Conservation (phyloP, 345 rosid genomes). For the Ceriops zippeliana region DNA sequence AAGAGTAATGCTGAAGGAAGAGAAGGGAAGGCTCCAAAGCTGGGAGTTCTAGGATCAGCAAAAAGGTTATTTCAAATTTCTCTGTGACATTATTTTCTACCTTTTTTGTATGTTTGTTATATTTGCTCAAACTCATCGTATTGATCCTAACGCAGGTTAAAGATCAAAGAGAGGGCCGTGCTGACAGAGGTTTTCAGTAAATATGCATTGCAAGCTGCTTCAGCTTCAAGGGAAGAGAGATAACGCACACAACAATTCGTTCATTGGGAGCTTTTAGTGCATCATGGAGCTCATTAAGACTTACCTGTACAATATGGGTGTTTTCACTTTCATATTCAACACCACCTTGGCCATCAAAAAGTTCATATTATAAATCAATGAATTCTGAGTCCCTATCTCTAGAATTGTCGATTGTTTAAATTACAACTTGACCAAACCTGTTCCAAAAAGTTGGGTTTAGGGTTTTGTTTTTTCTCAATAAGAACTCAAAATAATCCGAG, state of each 20-base stretch:
- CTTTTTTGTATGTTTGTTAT: not conserved
- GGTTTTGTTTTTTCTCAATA: no score
- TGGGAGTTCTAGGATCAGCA: conserved; percentile 55
- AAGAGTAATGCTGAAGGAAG: conserved; percentile 35
- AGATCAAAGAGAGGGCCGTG: conserved; percentile 69
- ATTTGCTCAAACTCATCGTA: not conserved
- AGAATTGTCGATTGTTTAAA: no score
- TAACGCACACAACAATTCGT: conserved; percentile 8
- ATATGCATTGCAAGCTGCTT: conserved; percentile 50
- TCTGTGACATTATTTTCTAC: not conserved
- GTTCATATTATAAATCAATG: no score
- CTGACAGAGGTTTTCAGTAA: conserved; percentile 63
- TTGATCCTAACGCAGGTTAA: conserved; percentile 47
- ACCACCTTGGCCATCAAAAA: no score
- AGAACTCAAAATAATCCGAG: no score
- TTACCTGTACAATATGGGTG: not conserved
- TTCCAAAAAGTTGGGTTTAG: no score
- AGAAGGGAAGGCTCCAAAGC: conserved; percentile 32
- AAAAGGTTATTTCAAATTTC: conserved; percentile 41
- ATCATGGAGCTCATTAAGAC: not conserved
- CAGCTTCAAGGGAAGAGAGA: conserved; percentile 33
- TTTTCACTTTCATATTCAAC: not conserved
- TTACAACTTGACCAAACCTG: no score
- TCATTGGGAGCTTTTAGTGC: no score
- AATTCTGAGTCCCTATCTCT: no score